Evolutionary conservation across 1,284 basidiomycete genomes (phyloP), one percentile per base, ranked within the genome.

Genomic region (Microbotryum saponariae): DNA sequence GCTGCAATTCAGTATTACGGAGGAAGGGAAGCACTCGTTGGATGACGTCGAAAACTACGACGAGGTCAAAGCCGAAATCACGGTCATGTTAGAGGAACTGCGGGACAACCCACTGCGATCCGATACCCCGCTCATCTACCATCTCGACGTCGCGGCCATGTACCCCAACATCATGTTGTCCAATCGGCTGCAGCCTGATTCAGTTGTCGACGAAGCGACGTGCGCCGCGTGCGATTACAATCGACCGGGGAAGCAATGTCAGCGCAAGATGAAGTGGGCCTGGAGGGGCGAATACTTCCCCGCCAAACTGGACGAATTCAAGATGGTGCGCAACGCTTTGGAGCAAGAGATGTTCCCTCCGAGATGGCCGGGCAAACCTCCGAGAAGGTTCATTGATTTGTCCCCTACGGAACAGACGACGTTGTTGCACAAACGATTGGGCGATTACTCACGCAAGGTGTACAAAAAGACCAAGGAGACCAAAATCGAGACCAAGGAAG

Each of bases 151-250:
- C 65, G 96, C 96, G 2, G 96, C 96, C 69, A 99, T 99, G 96
- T 98, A 99, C 74, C 96, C 96, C 62, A 99, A 98, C 78, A 98
- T 99, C 84, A 99, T 99, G 96, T 87, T 99, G 79, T 97, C 92
- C 33, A 98, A 99, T 76, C 89, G 96, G 59, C 82, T 99, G 4
- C 96, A 99, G 72, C 96, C 96, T 2, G 96, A 99, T 76, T 96
- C 96, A 1, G 89, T 98, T 76, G 89, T 97, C 20, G 90, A 94
- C 73, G 96, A 98, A 76, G 86, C 93, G 9, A 89, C 87, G 51
- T 99, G 96, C 74, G 96, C 96, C 0, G 92, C 97, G 7, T 99
- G 96, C 78, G 96, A 99, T 77, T 98, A 88, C 77, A 99, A 99
- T 73, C 84, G 93, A 6, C 93, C 94, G 0, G 91, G 89, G 37